These are phyloP conservation scores for Xylaria curta DNA, from an alignment of 495 filamentous ascomycete genomes.

Conservation along the genomic window DNA sequence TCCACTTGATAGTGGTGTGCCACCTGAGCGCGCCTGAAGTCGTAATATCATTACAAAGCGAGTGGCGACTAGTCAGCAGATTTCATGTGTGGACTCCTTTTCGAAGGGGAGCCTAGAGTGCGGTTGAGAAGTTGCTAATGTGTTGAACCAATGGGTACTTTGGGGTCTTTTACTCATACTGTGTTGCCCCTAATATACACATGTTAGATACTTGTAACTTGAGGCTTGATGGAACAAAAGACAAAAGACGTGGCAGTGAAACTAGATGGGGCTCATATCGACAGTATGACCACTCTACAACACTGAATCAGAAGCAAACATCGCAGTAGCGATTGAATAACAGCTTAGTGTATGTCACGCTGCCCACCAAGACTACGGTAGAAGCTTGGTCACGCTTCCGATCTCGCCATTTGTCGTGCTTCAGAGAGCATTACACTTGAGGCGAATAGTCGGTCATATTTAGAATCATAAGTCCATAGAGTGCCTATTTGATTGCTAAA, in stretches of 20 bases:
- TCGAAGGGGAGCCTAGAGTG: background rate
- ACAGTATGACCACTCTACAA: background rate
- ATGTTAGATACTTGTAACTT: background rate
- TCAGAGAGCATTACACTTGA: background rate
- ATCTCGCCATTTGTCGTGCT: constrained; percentile 1
- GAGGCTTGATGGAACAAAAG: background rate
- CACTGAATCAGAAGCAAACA: background rate
- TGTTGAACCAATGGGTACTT: background rate
- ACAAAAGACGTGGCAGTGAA: background rate
- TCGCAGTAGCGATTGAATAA: background rate
- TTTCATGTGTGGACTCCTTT: background rate
- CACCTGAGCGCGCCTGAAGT: background rate
- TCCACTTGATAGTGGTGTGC: constrained; percentile 8
- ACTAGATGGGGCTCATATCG: background rate
- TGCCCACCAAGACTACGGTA: background rate
- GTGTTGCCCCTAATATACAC: background rate
- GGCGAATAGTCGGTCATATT: background rate
- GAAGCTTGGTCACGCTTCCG: background rate
- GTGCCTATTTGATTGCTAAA: background rate
- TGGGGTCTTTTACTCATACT: background rate
- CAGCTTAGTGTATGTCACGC: background rate
- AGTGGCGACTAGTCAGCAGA: background rate
- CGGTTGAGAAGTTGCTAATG: background rate
- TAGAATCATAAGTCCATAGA: constrained; percentile 9
- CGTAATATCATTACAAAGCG: constrained; percentile 4